A percentile compares a stretch with the other conserved stretches of the same genome.
phyloP scores from a whole-genome alignment of 345 rosid species.

The Sonneratia caseolaris region DNA sequence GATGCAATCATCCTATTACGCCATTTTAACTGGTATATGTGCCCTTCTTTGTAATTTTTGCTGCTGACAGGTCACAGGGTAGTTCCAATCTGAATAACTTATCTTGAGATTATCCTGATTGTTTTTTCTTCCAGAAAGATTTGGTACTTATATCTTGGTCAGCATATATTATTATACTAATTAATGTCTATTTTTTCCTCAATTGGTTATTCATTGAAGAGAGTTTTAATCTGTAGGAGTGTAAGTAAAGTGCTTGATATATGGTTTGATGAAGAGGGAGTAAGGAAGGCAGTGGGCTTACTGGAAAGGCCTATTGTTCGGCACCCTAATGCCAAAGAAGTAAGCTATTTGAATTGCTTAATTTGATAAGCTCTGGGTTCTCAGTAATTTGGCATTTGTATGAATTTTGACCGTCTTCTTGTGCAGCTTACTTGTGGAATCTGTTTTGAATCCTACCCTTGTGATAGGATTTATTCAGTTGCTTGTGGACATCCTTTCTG shows the following conservation, averaged over 20 bases:
- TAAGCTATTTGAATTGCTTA: slow-evolving; percentile 18
- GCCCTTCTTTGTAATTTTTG: background rate
- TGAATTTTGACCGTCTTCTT: slow-evolving; percentile 8
- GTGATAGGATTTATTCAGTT: slow-evolving; percentile 43
- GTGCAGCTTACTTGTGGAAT: slow-evolving; percentile 78
- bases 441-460: slow-evolving; percentile 56
- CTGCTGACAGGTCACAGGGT: background rate
- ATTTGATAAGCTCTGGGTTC: background rate
- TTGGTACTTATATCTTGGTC: background rate
- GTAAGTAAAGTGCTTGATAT: slow-evolving; percentile 80
- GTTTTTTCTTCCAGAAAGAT: background rate
- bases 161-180: background rate
- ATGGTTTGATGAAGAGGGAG: slow-evolving; percentile 88
- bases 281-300: slow-evolving; percentile 72
- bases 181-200: slow-evolving; percentile 9
- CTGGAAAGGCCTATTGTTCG: slow-evolving; percentile 50
- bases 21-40: slow-evolving; percentile 59
- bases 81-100: background rate
- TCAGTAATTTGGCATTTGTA: background rate
- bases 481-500: slow-evolving; percentile 99
- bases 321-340: slow-evolving; percentile 47
- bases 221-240: slow-evolving; percentile 43
- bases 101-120: background rate
- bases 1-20: slow-evolving; percentile 67
- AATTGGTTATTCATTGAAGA: slow-evolving; percentile 1